Conservation (phyloP, 306 rosid species). For the Ormosia semicastrata region DNA sequence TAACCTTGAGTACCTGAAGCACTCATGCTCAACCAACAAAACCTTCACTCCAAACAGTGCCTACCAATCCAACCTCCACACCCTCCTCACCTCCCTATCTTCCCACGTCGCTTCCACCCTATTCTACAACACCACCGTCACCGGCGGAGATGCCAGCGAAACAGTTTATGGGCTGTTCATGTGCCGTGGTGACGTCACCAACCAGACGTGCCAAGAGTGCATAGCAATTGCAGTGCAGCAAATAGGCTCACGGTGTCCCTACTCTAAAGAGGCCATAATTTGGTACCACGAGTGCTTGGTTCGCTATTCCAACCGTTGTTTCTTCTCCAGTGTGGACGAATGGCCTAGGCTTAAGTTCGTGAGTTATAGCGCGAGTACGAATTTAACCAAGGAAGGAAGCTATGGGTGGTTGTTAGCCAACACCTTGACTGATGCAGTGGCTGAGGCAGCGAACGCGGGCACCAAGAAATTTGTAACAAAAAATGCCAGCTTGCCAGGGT, state of each 20-base stretch:
- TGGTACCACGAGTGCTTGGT: background rate
- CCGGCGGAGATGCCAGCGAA: background rate
- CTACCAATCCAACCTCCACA: background rate
- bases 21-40: constrained; percentile 10
- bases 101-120: background rate
- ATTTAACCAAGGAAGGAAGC: background rate
- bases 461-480: constrained; percentile 24
- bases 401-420: background rate
- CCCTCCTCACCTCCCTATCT: background rate
- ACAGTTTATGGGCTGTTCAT: background rate
- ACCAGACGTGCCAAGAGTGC: background rate
- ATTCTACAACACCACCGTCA: background rate
- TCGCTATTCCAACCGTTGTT: background rate
- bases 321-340: constrained; percentile 23
- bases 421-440: constrained; percentile 10
- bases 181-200: background rate
- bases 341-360: background rate
- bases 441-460: background rate
- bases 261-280: background rate
- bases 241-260: background rate
- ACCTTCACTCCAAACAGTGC: background rate
- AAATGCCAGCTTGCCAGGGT: background rate
- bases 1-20: background rate
- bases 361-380: background rate
- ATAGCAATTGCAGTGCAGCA: background rate